These are phyloP conservation scores for Imleria badia DNA, from an alignment of 768 basidiomycete genomes.

Conservation along the genomic window DNA sequence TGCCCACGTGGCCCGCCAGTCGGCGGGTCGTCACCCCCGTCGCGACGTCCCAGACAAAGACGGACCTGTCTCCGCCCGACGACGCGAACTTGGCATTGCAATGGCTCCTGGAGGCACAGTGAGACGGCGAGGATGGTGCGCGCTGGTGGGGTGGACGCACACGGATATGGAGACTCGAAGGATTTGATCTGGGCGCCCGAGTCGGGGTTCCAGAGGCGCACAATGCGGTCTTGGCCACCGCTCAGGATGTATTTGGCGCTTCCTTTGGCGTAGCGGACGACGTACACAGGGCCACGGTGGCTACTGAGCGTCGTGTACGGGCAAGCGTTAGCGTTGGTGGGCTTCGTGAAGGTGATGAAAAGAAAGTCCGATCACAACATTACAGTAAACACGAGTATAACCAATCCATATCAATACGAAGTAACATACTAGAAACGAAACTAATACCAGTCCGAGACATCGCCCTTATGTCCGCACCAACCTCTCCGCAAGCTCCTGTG, in stretches of 20 bases:
- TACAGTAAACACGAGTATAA: neutral
- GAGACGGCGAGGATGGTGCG: neutral
- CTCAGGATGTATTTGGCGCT: constrained; percentile 87
- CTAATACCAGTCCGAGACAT: neutral
- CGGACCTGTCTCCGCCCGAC: constrained; percentile 88
- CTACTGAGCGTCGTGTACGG: constrained; percentile 54
- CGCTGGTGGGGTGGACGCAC: constrained; percentile 46
- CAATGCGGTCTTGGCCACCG: constrained; percentile 87
- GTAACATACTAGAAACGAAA: neutral
- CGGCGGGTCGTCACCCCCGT: constrained; percentile 81
- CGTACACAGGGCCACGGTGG: constrained; percentile 87
- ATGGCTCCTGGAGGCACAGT: constrained; percentile 54
- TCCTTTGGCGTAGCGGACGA: constrained; percentile 89
- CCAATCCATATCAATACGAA: too few species aligned
- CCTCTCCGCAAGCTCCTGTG: constrained; percentile 14
- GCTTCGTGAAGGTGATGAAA: constrained; percentile 43
- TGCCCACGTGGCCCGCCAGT: constrained; percentile 88
- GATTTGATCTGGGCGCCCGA: constrained; percentile 87
- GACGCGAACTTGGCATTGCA: constrained; percentile 96
- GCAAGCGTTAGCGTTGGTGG: constrained; percentile 52
- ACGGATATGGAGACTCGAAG: constrained; percentile 84
- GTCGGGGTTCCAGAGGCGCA: constrained; percentile 89
- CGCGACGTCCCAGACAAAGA: constrained; percentile 96
- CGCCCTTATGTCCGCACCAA: neutral
- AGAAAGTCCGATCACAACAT: neutral